These are phyloP conservation scores for Albugo candida DNA, from an alignment of 352 stramenopile genomes.

Conservation along the genomic window DNA sequence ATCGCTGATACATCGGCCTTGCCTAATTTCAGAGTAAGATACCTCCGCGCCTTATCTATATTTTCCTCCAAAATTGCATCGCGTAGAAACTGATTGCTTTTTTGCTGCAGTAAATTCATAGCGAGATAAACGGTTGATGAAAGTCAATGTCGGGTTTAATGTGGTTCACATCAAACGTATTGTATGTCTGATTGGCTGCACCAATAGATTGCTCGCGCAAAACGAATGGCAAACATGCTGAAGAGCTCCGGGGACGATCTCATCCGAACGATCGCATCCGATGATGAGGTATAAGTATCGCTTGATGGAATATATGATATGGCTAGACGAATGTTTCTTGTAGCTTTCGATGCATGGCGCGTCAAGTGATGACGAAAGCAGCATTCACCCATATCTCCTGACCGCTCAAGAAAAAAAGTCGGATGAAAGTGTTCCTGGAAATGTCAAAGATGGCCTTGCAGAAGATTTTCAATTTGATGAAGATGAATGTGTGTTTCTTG, in stretches of 20 bases:
- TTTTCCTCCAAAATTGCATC: slow-evolving; percentile 68
- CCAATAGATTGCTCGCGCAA: too few species aligned
- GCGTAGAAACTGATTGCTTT: slow-evolving; percentile 73
- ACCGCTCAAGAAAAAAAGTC: slow-evolving; percentile 10
- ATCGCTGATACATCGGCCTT: slow-evolving; percentile 59
- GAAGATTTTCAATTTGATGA: slow-evolving; percentile 80
- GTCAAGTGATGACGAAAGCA: neutral
- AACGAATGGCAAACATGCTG: too few species aligned
- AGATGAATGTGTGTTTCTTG: slow-evolving; percentile 44
- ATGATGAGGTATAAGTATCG: slow-evolving; percentile 32
- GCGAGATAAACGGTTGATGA: too few species aligned
- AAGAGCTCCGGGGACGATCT: slow-evolving; percentile 25
- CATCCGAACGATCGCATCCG: slow-evolving; percentile 79
- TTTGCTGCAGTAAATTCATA: slow-evolving; percentile 72
- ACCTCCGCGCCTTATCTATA: slow-evolving; percentile 57
- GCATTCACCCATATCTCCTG: neutral
- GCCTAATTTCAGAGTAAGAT: slow-evolving; percentile 68
- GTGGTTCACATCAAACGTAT: too few species aligned
- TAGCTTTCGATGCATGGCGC: neutral
- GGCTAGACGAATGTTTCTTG: too few species aligned
- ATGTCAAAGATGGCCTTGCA: slow-evolving; percentile 25
- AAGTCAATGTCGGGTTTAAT: too few species aligned
- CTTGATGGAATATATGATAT: too few species aligned
- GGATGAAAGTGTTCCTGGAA: neutral
- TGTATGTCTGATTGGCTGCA: too few species aligned